phyloP scores from a whole-genome alignment of 2,329 filamentous ascomycete genomes.

The Botrytis medusae region DNA sequence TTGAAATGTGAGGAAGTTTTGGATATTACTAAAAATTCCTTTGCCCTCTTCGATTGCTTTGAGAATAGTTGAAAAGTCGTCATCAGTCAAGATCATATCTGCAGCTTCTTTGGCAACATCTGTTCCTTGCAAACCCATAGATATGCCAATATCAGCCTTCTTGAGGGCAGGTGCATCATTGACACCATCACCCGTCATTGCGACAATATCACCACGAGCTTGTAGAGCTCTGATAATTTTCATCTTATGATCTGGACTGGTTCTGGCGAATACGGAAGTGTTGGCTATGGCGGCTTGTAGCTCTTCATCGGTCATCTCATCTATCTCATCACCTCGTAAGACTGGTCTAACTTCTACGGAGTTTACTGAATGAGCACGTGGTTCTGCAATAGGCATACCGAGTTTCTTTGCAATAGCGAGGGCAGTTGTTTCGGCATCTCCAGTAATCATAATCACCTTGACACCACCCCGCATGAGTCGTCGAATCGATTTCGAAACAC shows the following conservation, averaged over 20 bases:
- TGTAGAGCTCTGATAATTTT: constrained; percentile 94
- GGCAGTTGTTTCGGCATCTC: constrained; percentile 92
- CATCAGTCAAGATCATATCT: constrained; percentile 90
- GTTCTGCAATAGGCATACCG: constrained; percentile 77
- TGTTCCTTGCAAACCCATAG: constrained; percentile 92
- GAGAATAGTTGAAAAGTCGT: constrained; percentile 88
- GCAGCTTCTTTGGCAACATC: constrained; percentile 95
- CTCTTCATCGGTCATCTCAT: constrained; percentile 83
- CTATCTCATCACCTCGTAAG: constrained; percentile 86
- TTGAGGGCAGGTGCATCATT: constrained; percentile 97
- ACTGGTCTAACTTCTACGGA: constrained; percentile 68
- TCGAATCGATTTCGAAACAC: constrained; percentile 85
- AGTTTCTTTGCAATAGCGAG: constrained; percentile 90
- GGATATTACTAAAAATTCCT: constrained; percentile 99
- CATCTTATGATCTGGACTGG: constrained; percentile 95
- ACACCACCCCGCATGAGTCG: constrained; percentile 91
- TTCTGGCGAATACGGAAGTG: constrained; percentile 93
- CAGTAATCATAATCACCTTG: constrained; percentile 98
- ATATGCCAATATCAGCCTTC: constrained; percentile 95
- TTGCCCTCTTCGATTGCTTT: constrained; percentile 98
- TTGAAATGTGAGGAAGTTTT: constrained; percentile 98
- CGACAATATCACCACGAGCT: constrained; percentile 90
- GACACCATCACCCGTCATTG: constrained; percentile 98
- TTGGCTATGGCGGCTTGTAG: constrained; percentile 81
- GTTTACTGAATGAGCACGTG: constrained; percentile 52